Percentiles rank a stretch among this genome's conserved stretches.
Conservation (phyloP, 768 basidiomycete species). For the Calocera viscosa region DNA sequence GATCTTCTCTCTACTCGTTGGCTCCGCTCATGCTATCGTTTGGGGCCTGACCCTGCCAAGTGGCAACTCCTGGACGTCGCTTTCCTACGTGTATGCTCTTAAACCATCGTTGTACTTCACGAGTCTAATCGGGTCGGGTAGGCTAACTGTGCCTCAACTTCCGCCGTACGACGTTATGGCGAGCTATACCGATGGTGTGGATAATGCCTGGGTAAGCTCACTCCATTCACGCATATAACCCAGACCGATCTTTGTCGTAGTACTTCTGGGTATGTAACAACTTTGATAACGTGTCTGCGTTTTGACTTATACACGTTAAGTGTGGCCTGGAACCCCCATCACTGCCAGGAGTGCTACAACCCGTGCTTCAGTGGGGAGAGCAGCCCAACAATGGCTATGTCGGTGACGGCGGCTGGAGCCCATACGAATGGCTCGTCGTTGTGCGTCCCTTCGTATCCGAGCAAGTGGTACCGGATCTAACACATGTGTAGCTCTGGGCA, state of each 20-base stretch:
- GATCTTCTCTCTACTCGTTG: too few species aligned
- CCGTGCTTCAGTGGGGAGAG: background rate
- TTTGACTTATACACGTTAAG: background rate
- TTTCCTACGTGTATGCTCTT: too few species aligned
- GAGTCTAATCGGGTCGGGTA: too few species aligned
- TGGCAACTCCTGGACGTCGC: too few species aligned
- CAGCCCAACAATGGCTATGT: background rate
- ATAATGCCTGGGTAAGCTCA: background rate
- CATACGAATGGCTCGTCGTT: background rate
- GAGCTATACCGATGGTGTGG: background rate
- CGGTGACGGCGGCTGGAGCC: background rate
- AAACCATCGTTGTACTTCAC: too few species aligned
- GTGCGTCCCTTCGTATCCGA: background rate
- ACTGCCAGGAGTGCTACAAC: background rate
- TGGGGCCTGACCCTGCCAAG: too few species aligned
- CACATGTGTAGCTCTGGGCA: background rate
- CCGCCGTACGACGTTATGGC: background rate
- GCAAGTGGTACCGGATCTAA: too few species aligned
- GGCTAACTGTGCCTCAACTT: background rate
- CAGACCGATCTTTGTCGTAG: background rate
- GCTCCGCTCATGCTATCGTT: too few species aligned
- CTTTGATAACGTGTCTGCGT: background rate
- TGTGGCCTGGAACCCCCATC: background rate
- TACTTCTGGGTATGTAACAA: background rate
- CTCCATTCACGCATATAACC: background rate